These are phyloP conservation scores for Colletotrichum tropicale DNA, from an alignment of 2,329 filamentous ascomycete species.

Conservation along the genomic window DNA sequence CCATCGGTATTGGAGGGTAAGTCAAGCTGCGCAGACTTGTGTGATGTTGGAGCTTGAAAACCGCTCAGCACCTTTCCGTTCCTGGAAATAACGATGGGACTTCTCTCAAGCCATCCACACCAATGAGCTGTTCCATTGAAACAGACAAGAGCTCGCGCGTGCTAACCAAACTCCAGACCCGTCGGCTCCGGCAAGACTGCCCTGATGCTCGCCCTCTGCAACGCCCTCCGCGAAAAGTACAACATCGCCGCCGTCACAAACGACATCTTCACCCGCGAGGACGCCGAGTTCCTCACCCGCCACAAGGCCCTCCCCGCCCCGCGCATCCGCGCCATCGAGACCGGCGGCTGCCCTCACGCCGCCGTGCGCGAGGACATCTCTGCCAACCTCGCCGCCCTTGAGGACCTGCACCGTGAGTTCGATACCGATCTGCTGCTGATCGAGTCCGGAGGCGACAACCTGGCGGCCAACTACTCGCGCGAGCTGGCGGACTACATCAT, in stretches of 20 bases:
- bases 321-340: conserved; percentile 95
- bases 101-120: background rate
- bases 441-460: conserved; percentile 93
- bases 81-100: background rate
- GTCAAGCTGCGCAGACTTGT: conserved; percentile 29
- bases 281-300: conserved; percentile 94
- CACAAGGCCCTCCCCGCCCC: conserved; percentile 81
- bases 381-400: conserved; percentile 89
- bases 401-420: conserved; percentile 84
- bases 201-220: conserved; percentile 92
- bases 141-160: background rate
- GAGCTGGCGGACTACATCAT: conserved; percentile 98
- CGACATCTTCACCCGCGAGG: conserved; percentile 98
- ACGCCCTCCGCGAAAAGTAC: conserved; percentile 78
- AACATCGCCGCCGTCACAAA: conserved; percentile 96
- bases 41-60: background rate
- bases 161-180: conserved; percentile 61
- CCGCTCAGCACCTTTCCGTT: background rate
- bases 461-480: conserved; percentile 94
- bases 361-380: conserved; percentile 97
- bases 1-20: conserved; percentile 96
- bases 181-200: conserved; percentile 98
- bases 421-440: conserved; percentile 85
- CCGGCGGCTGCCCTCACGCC: conserved; percentile 94
- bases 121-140: background rate